Conservation (phyloP, 805 yeast genomes). For the Barnettozyma wickerhamii region DNA sequence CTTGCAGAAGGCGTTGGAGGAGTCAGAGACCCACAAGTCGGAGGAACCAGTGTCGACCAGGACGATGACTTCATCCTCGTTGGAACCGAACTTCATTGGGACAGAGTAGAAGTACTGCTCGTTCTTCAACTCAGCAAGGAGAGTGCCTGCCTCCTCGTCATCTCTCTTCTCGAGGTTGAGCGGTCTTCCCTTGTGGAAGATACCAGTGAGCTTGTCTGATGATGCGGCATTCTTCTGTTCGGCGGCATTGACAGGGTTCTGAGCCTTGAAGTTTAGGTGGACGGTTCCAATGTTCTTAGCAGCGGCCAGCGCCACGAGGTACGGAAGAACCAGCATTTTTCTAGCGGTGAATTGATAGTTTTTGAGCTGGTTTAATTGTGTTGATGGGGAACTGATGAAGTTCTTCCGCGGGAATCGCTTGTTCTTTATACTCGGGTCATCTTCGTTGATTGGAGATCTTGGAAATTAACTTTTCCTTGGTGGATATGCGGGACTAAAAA, state of each 20-base stretch:
- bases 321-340: not conserved
- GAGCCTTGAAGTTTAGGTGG: not conserved
- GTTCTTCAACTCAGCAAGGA: slow-evolving; percentile 33
- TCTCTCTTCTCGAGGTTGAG: slow-evolving; percentile 12
- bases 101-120: slow-evolving; percentile 42
- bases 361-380: too few relatives aligned
- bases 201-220: not conserved
- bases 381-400: slow-evolving; percentile 15
- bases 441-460: too few relatives aligned
- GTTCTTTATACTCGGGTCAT: too few relatives aligned
- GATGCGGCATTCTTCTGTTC: not conserved
- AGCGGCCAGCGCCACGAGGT: not conserved
- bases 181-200: not conserved
- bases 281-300: not conserved
- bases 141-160: slow-evolving; percentile 25
- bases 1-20: slow-evolving; percentile 44
- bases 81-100: slow-evolving; percentile 49
- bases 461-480: too few relatives aligned
- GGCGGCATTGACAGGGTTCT: not conserved
- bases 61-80: slow-evolving; percentile 49
- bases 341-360: too few relatives aligned
- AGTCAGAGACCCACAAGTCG: slow-evolving; percentile 61
- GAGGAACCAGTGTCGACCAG: slow-evolving; percentile 75
- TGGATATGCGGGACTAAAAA: too few relatives aligned
- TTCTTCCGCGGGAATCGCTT: slow-evolving; percentile 17